These are phyloP conservation scores for Blastomyces silverae DNA, from an alignment of 2,329 filamentous ascomycete species.

Conservation along the genomic window DNA sequence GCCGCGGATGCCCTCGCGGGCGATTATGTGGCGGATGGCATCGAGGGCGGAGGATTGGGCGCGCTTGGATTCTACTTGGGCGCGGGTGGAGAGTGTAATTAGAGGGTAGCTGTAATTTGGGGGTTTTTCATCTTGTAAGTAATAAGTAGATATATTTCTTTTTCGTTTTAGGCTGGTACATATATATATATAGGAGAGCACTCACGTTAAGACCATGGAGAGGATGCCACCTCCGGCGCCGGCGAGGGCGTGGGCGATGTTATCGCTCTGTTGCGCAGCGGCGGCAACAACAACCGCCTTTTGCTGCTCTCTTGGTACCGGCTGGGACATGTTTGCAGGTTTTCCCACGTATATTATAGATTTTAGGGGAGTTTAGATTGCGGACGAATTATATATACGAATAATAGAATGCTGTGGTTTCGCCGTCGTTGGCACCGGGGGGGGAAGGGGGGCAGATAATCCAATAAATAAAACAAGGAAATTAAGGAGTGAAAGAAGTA, in stretches of 20 bases:
- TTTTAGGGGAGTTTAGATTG: neutral
- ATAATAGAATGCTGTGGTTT: neutral
- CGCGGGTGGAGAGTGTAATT: conserved; percentile 93
- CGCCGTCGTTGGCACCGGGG: neutral
- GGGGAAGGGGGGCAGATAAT: neutral
- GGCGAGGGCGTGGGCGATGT: conserved; percentile 89
- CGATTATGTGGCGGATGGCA: conserved; percentile 77
- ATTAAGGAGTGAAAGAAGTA: neutral
- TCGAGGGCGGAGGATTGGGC: conserved; percentile 77
- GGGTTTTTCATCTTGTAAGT: neutral
- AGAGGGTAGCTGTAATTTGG: conserved; percentile 66
- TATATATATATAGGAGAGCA: neutral
- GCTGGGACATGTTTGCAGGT: conserved; percentile 34
- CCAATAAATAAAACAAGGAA: neutral
- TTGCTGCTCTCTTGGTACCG: conserved; percentile 30
- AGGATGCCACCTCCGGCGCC: conserved; percentile 89
- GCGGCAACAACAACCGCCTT: conserved; percentile 48
- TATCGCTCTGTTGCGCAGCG: conserved; percentile 79
- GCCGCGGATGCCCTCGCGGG: conserved; percentile 80
- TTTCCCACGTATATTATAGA: neutral
- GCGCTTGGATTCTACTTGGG: conserved; percentile 94
- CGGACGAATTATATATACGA: neutral
- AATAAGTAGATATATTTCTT: neutral
- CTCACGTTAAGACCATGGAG: conserved; percentile 89
- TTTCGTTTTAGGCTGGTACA: conserved; percentile 11